Evolutionary conservation across 805 yeast species (phyloP).

Genomic region (Metschnikowia picachoensis): DNA sequence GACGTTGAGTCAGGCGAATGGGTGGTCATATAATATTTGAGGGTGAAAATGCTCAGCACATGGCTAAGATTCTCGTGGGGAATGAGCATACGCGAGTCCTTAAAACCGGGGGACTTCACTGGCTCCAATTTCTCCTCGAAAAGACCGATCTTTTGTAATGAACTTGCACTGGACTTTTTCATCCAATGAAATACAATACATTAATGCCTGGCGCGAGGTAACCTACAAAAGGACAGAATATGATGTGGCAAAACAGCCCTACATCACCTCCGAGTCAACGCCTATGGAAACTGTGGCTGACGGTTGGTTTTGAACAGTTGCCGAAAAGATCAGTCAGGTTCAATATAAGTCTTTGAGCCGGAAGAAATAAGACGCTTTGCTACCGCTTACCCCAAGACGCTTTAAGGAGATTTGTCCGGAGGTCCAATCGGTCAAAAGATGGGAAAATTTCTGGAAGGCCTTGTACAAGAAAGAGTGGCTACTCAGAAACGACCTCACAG

Average conservation of each 20-base stretch:
- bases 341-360: background rate
- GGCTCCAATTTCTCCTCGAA: background rate
- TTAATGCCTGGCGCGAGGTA: background rate
- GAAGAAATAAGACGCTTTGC: background rate
- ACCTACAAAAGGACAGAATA: too few species aligned
- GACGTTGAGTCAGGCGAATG: too few species aligned
- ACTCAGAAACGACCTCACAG: background rate
- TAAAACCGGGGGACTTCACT: background rate
- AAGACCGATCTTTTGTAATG: background rate
- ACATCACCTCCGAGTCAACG: too few species aligned
- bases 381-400: background rate
- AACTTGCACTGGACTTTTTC: background rate
- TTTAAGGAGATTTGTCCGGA: background rate
- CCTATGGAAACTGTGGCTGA: too few species aligned
- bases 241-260: too few species aligned
- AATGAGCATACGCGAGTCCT: too few species aligned
- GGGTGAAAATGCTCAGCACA: too few species aligned
- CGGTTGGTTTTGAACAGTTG: too few species aligned
- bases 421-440: background rate
- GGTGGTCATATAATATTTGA: too few species aligned
- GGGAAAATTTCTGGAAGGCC: background rate
- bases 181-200: background rate
- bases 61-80: too few species aligned
- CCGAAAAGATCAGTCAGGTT: too few species aligned
- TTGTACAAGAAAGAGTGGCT: background rate